Conservation (phyloP, 345 rosid species). For the Acer negundo region DNA sequence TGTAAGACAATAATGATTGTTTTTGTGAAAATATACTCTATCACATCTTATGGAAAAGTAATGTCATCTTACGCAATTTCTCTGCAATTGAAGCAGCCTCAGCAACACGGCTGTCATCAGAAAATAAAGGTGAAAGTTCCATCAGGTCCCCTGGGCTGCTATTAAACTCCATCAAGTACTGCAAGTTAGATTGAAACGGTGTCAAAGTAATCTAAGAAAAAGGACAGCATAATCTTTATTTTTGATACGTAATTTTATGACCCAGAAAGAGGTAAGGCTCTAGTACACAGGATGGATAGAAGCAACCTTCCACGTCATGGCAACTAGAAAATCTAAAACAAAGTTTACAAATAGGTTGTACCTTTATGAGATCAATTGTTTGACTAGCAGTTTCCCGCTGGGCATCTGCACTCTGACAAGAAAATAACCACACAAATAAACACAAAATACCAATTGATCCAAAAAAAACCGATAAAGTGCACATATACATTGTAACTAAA, state of each 20-base stretch:
- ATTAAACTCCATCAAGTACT: constrained; percentile 99
- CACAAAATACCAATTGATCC: neutral
- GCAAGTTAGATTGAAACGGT: constrained; percentile 33
- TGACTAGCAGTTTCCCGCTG: constrained; percentile 99
- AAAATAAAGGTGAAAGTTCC: constrained; percentile 98
- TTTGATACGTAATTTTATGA: neutral
- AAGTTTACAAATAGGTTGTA: constrained; percentile 31
- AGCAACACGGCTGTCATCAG: constrained; percentile 98
- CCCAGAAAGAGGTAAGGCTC: neutral
- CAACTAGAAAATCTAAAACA: neutral
- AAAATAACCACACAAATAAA: constrained; percentile 21
- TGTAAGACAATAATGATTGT: neutral
- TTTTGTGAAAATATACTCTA: constrained; percentile 4
- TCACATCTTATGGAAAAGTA: neutral
- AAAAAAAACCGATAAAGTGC: constrained; percentile 7
- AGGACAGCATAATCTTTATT: neutral
- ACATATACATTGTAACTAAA: neutral
- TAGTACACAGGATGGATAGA: neutral
- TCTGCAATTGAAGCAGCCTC: constrained; percentile 99
- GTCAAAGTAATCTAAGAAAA: constrained; percentile 25
- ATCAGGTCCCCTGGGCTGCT: constrained; percentile 97
- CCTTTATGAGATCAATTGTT: constrained; percentile 97
- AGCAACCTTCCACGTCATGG: neutral
- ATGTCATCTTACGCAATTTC: constrained; percentile 74
- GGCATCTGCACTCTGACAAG: constrained; percentile 94